Evolutionary conservation across 768 basidiomycete species (phyloP).

Genomic region (Tremella yokohamensis): DNA sequence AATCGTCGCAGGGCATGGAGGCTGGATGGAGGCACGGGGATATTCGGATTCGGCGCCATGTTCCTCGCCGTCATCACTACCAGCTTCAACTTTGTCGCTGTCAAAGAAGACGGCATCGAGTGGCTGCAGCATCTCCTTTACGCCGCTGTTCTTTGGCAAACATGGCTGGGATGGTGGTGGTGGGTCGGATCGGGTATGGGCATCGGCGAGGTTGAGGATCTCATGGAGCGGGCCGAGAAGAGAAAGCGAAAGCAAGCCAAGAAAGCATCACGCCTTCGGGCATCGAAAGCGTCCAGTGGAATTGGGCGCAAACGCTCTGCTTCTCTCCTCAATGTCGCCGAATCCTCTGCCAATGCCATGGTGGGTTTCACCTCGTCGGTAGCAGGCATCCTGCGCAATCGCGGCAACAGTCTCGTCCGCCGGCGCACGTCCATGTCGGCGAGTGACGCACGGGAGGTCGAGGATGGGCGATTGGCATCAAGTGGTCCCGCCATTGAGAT

Average conservation of each 20-base stretch:
- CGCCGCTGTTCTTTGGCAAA: conserved; percentile 94
- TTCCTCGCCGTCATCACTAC: conserved; percentile 77
- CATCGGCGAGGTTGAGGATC: conserved; percentile 62
- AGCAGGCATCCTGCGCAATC: conserved; percentile 33
- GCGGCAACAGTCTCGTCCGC: conserved; percentile 21
- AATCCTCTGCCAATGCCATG: conserved; percentile 22
- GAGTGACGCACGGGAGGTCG: conserved; percentile 12
- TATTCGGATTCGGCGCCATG: conserved; percentile 82
- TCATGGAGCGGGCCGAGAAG: conserved; percentile 39
- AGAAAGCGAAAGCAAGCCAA: conserved; percentile 42
- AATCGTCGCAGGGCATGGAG: conserved; percentile 92
- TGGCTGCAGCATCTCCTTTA: conserved; percentile 90
- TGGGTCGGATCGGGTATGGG: conserved; percentile 85
- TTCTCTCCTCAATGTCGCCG: conserved; percentile 10
- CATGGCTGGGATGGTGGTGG: conserved; percentile 96
- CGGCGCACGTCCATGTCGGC: conserved; percentile 12
- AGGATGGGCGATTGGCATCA: conserved; percentile 16
- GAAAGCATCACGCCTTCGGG: conserved; percentile 27
- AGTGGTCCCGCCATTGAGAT: conserved; percentile 13
- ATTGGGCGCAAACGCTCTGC: conserved; percentile 5
- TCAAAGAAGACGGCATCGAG: conserved; percentile 79
- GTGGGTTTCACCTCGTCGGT: conserved; percentile 30
- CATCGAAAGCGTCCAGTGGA: not conserved
- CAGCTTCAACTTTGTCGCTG: conserved; percentile 77
- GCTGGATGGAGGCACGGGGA: conserved; percentile 91